Conservation (phyloP, 108 stramenopile genomes). For the Ochromonas danica region DNA sequence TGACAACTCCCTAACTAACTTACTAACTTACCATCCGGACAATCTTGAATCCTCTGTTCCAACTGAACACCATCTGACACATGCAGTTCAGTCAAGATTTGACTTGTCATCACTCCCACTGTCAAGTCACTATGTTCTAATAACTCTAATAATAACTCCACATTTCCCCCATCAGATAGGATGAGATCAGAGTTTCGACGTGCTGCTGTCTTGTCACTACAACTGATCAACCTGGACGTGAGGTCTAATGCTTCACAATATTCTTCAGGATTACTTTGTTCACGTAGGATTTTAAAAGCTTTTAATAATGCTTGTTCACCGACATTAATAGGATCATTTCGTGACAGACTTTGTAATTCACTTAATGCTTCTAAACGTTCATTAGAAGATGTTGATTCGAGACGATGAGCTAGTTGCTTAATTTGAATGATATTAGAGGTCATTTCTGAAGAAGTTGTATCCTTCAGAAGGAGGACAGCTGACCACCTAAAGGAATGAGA, state of each 20-base stretch:
- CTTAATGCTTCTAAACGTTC: background rate
- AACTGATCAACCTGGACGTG: background rate
- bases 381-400: background rate
- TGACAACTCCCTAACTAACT: no score
- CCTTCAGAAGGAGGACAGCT: no score
- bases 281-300: background rate
- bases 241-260: conserved; percentile 33
- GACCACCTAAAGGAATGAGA: no score
- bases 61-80: background rate
- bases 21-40: conserved; percentile 25
- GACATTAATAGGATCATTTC: background rate
- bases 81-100: conserved; percentile 35
- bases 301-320: background rate
- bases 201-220: background rate
- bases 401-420: background rate
- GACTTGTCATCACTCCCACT: conserved; percentile 31
- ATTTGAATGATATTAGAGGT: background rate
- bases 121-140: conserved; percentile 18
- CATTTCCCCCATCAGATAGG: conserved; percentile 1
- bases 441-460: no score
- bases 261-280: conserved; percentile 16
- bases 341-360: background rate
- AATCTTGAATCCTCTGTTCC: conserved; percentile 8
- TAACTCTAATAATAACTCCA: conserved; percentile 27
- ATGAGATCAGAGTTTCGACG: background rate